phyloP scores from a whole-genome alignment of 2,329 filamentous ascomycete species.

The Curvularia verruculosa region DNA sequence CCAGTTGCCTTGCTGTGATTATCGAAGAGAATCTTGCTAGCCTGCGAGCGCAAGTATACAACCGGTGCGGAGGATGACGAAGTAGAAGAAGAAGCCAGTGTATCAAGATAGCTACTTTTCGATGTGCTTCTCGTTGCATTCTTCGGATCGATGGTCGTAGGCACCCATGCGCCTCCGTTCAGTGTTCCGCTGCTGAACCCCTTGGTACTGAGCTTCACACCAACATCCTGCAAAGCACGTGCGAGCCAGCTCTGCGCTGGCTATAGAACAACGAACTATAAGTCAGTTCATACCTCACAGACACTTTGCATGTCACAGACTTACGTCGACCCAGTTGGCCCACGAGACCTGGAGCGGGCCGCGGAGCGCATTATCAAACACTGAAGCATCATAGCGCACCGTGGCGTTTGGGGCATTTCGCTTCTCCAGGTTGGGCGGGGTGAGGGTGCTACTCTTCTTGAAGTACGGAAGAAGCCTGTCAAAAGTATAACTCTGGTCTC shows the following conservation, averaged over 20 bases:
- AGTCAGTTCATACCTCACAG: background rate
- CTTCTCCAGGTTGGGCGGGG: slow-evolving; percentile 31
- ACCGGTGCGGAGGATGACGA: slow-evolving; percentile 7
- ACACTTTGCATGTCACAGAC: background rate
- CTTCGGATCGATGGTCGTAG: slow-evolving; percentile 40
- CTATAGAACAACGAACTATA: background rate
- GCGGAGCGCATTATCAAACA: slow-evolving; percentile 20
- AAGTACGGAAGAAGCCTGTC: slow-evolving; percentile 39
- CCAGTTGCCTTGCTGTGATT: slow-evolving; percentile 25
- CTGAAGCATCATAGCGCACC: slow-evolving; percentile 22
- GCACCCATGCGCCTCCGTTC: slow-evolving; percentile 26
- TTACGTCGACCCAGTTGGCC: slow-evolving; percentile 33
- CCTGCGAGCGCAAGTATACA: slow-evolving; percentile 22
- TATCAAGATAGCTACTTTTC: slow-evolving; percentile 27
- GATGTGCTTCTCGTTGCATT: slow-evolving; percentile 31
- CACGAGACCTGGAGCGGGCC: slow-evolving; percentile 36
- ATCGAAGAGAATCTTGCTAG: slow-evolving; percentile 26
- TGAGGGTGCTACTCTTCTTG: slow-evolving; percentile 37
- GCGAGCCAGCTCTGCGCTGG: slow-evolving; percentile 33
- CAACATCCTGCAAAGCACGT: slow-evolving; percentile 29
- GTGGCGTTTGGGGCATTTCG: slow-evolving; percentile 29
- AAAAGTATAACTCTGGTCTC: slow-evolving; percentile 40
- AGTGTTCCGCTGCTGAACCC: slow-evolving; percentile 35
- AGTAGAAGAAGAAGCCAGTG: slow-evolving; percentile 4
- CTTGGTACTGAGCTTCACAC: slow-evolving; percentile 17